phyloP scores from a whole-genome alignment of 768 basidiomycete genomes.

The Phylloporus sp. region DNA sequence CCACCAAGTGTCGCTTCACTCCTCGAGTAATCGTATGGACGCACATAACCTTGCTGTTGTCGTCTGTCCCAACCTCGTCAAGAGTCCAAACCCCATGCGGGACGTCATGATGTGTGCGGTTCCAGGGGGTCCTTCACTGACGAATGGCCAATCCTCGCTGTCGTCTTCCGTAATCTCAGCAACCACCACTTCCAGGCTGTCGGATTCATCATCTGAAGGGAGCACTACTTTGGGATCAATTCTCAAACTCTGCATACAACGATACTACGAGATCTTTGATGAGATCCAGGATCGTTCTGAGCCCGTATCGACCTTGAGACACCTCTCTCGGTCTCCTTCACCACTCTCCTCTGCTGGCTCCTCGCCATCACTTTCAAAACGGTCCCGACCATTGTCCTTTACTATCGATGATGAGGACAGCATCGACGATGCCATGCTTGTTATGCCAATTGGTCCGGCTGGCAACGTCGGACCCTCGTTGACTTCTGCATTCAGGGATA shows the following conservation, averaged over 20 bases:
- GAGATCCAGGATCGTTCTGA: constrained; percentile 73
- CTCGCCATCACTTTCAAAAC: constrained; percentile 22
- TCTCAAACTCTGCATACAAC: constrained; percentile 73
- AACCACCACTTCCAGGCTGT: constrained; percentile 20
- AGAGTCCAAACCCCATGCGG: constrained; percentile 58
- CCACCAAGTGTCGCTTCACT: constrained; percentile 71
- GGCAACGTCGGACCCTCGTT: constrained; percentile 10
- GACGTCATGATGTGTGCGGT: constrained; percentile 76
- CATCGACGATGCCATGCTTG: constrained; percentile 71
- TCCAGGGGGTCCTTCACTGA: constrained; percentile 43
- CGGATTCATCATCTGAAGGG: constrained; percentile 38
- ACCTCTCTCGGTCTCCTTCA: constrained; percentile 27
- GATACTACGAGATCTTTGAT: constrained; percentile 84
- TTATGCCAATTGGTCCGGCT: constrained; percentile 62
- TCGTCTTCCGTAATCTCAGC: constrained; percentile 12
- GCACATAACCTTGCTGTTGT: constrained; percentile 80
- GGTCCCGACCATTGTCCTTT: constrained; percentile 23
- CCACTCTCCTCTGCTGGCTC: constrained; percentile 22
- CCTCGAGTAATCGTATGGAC: constrained; percentile 73
- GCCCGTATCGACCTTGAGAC: constrained; percentile 36
- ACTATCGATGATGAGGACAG: constrained; percentile 63
- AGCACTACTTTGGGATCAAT: constrained; percentile 66
- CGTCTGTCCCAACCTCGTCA: constrained; percentile 75
- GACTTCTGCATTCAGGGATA: constrained; percentile 8
- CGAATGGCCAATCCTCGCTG: constrained; percentile 24